Base-by-base conservation (phyloP, 2,329 filamentous ascomycete genomes). In the Aspergillus caelatus region DNA sequence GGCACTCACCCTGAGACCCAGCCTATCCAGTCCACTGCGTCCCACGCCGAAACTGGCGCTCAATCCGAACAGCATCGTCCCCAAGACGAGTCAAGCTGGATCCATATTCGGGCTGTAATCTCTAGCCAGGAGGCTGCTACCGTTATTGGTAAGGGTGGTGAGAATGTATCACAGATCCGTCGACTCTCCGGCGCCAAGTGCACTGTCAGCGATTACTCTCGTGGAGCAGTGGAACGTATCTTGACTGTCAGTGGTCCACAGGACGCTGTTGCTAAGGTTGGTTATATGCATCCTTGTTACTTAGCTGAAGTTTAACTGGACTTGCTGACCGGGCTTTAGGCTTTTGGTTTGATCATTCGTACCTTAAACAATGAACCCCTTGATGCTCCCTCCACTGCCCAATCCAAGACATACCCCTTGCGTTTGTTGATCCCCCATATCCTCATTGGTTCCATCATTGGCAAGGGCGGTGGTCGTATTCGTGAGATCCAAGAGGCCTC, bases 401-500 rank as follows among this genome's bases (percentile, higher is more conserved):
- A 96, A 69, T 98, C 94, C 66, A 98, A 97, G 86, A 97, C 94
- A 1, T 99, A 99, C 73, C 95, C 95, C 65, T 89, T 99, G 60
- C 93, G 95, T 71, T 89, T 99, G 57, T 88, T 99, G 61, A 93
- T 99, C 71, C 95, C 95, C 21, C 95, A 98, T 76, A 95, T 99
- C 72, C 87, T 99, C 62, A 99, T 99, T 73, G 95, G 95, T 58
- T 97, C 94, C 65, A 98, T 99, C 80, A 99, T 99, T 79, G 95
- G 95, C 74, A 99, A 99, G 83, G 93, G 91, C 67, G 95, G 95
- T 69, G 91, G 94, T 64, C 90, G 95, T 68, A 99, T 99, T 77
- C 93, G 95, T 69, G 95, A 99, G 81, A 99, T 99, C 66, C 95
- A 99, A 79, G 95, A 99, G 77, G 94, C 94, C 23, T 99, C 95